phyloP scores from a whole-genome alignment of 169 alveolate species.

The Neospora caninum region DNA sequence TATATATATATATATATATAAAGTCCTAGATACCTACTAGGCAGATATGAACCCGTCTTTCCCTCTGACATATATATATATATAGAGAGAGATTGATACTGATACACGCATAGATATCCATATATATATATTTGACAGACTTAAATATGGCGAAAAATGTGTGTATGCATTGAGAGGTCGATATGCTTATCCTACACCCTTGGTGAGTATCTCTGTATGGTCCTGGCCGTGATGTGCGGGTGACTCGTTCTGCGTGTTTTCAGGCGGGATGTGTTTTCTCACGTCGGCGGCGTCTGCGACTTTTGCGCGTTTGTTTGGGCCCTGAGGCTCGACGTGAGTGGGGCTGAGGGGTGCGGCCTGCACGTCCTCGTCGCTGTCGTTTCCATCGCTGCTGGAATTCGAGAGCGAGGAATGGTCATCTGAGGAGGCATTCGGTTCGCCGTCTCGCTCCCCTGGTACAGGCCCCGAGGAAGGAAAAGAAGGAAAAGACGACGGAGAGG shows the following conservation, averaged over 20 bases:
- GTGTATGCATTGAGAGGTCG: too few species aligned
- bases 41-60: background rate
- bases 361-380: slow-evolving; percentile 12
- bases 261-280: too few species aligned
- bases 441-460: background rate
- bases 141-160: too few species aligned
- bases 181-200: too few species aligned
- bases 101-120: background rate
- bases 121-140: background rate
- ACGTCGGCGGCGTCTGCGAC: background rate
- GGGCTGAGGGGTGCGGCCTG: background rate
- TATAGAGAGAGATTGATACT: background rate
- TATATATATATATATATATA: background rate
- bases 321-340: background rate
- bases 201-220: too few species aligned
- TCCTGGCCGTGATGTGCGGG: too few species aligned
- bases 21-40: background rate
- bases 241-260: too few species aligned
- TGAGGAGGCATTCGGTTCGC: background rate
- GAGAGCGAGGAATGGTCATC: slow-evolving; percentile 24
- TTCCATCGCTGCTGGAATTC: background rate
- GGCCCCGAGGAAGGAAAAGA: background rate
- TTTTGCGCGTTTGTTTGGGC: background rate
- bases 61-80: background rate
- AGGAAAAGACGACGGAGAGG: background rate